These are phyloP conservation scores for Tetradesmus obliquus DNA, from an alignment of 139 green algal species.

Conservation along the genomic window DNA sequence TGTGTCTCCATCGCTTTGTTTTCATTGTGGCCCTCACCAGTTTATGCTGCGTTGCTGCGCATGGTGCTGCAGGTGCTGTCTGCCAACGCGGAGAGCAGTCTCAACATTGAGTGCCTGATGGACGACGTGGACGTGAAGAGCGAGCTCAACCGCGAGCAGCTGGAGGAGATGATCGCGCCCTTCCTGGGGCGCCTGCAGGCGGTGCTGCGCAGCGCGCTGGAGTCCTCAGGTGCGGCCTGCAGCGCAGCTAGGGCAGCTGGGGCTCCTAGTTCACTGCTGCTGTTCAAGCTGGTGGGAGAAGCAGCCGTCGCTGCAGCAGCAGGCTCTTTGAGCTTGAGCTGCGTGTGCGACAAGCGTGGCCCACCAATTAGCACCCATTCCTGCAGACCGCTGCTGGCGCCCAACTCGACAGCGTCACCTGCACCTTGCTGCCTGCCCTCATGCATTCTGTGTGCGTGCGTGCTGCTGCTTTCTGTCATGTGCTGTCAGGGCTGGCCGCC, in stretches of 20 bases:
- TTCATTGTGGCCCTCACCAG: neutral
- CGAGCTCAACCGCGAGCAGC: conserved; percentile 76
- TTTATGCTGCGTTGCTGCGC: neutral
- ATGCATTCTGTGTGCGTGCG: too few relatives aligned
- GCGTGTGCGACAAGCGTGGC: too few relatives aligned
- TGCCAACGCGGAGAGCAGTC: conserved; percentile 88
- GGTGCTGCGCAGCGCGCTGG: conserved; percentile 56
- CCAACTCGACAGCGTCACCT: too few relatives aligned
- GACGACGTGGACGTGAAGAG: conserved; percentile 91
- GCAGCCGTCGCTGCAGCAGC: too few relatives aligned
- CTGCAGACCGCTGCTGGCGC: too few relatives aligned
- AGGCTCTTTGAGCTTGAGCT: too few relatives aligned
- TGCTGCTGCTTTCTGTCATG: neutral
- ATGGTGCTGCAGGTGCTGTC: conserved; percentile 86
- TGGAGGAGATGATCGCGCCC: conserved; percentile 85
- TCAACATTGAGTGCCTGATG: conserved; percentile 97
- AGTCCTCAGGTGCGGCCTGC: conserved; percentile 27
- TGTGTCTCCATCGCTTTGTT: neutral
- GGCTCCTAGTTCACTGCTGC: too few relatives aligned
- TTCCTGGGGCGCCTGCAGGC: conserved; percentile 75
- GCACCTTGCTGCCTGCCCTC: too few relatives aligned
- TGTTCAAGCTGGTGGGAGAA: too few relatives aligned
- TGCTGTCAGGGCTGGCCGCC: conserved; percentile 58
- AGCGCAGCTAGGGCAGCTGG: too few relatives aligned
- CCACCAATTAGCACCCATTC: too few relatives aligned